Evolutionary conservation across 345 rosid species (phyloP), one percentile per base, ranked within the genome.

Genomic region (Odontarrhena argentea): DNA sequence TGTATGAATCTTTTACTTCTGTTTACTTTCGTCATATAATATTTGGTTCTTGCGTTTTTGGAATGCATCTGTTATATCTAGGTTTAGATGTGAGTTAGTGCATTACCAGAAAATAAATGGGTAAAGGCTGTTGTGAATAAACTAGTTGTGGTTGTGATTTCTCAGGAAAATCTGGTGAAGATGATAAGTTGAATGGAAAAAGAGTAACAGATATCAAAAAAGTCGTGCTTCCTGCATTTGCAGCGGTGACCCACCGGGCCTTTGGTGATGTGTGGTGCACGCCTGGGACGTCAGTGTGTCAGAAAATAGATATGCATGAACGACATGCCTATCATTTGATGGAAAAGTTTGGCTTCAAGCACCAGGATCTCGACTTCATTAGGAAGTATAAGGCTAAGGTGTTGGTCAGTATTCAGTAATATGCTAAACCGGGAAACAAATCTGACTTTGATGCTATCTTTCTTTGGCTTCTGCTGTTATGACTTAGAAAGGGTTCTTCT

Each of bases 331-430:
- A 50, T 60, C 41, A 65, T n/a, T 82, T 77, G 80, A n/a, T 84
- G 62, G 18, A 53, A 2, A 65, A 58, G 5, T 52, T 66, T 13
- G 32, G 46, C 1, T 84, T 84, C 75, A 30, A 4, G 10, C 88
- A 84, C 37, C 68, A 15, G 43, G 86, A 84, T 56, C 76, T 68
- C 36, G 36, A 60, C 40, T 81, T 81, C 82, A 82, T 82, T 28
- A 66, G 71, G 78, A 45, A 77, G 22, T 66, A 15, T 7, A 69
- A 69, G 66, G 36, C 13, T 43, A 38, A 11, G 50, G 41, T 57
- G 22, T 18, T 18, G 22, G 22, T 18, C 22, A 18, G 22, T 18
- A 18, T 18, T 18, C 22, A 18, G 22, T 18, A 18, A 18, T 18
- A 18, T 18, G 22, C 22, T 18, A 18, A 18, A 32, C 32, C 5